Percentiles rank a stretch among this genome's conserved stretches.
Conservation (phyloP, 331 rosid species). For the Quercus lobata region DNA sequence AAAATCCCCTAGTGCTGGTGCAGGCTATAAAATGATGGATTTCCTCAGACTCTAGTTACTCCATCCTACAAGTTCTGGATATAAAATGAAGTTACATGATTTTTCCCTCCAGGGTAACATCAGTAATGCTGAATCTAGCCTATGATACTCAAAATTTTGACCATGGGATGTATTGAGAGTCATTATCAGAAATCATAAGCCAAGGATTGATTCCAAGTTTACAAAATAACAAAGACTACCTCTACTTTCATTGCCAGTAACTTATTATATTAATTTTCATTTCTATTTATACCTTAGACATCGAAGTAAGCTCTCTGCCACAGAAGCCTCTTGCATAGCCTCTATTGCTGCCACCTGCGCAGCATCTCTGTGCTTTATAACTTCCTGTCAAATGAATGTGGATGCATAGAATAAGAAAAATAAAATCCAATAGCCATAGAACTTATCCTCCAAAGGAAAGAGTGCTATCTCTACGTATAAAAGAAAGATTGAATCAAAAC, state of each 20-base stretch:
- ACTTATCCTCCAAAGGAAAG: not conserved
- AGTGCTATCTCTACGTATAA: not conserved
- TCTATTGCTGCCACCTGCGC: conserved; percentile 80
- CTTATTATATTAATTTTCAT: not conserved
- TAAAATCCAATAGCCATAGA: not conserved
- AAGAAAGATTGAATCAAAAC: not conserved
- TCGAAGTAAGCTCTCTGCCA: conserved; percentile 71
- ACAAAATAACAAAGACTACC: not conserved
- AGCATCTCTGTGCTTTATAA: conserved; percentile 81
- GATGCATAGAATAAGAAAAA: conserved; percentile 12
- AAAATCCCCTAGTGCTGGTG: not conserved
- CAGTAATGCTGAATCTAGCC: not conserved
- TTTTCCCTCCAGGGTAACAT: not conserved
- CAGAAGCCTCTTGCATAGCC: conserved; percentile 90
- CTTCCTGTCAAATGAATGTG: conserved; percentile 50
- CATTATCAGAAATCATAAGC: not conserved
- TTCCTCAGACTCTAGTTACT: not conserved
- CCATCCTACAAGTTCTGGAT: not conserved
- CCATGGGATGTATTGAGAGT: not conserved
- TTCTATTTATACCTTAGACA: conserved; percentile 58
- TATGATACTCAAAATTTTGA: not conserved
- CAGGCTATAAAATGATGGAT: not conserved
- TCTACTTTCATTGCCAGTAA: not conserved
- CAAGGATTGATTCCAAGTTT: not conserved
- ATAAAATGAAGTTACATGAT: not conserved